Base-by-base conservation (phyloP, 768 basidiomycete genomes). In the Trametes cinnabarina region DNA sequence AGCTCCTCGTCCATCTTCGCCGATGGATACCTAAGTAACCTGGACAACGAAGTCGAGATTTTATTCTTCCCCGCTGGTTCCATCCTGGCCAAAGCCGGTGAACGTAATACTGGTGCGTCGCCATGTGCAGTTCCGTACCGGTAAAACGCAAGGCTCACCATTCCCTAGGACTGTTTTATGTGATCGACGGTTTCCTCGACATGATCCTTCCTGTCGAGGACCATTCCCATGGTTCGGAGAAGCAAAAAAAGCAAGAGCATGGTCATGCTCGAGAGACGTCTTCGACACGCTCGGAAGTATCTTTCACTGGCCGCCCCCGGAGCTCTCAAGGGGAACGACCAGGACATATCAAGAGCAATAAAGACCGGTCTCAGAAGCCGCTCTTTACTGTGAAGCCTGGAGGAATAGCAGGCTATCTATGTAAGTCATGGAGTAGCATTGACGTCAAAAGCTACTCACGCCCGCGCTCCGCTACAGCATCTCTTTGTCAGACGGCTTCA, bases 1-100 rank as follows among this genome's bases (percentile, higher is more conserved):
- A 79, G 74, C 40, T 86, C 86, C 15, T 82, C 81, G 7, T 74
- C 74, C 28, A 71, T 74, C 26, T 78, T 77, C 14, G 74, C 77
- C 17, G 82, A 72, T 23, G 82, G 71, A 19, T 85, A 88, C 63
- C 80, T 92, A 75, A 87, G 80, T 64, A 95, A 94, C 19, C 75
- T 99, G 14, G 94, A 97, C 68, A 98, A 98, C 55, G 92, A 97
- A 69, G 92, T 98, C 1, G 97, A 99, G 71, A 96, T 99, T 50
- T 71, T 98, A 30, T 98, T 88, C 71, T 98, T 93, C 73, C 80
- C 90, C 40, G 87, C 91, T 49, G 97, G 95, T 1, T 86, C 88
- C 4, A 85, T 84, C 2, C 74, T 98, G 20, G 94, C 90, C 22
- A 91, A 85, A 64, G 91, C 94, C 7, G 96, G 94, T 40, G 95